Base-by-base conservation (phyloP, 2,329 filamentous ascomycete genomes). In the Talaromyces amestolkiae region DNA sequence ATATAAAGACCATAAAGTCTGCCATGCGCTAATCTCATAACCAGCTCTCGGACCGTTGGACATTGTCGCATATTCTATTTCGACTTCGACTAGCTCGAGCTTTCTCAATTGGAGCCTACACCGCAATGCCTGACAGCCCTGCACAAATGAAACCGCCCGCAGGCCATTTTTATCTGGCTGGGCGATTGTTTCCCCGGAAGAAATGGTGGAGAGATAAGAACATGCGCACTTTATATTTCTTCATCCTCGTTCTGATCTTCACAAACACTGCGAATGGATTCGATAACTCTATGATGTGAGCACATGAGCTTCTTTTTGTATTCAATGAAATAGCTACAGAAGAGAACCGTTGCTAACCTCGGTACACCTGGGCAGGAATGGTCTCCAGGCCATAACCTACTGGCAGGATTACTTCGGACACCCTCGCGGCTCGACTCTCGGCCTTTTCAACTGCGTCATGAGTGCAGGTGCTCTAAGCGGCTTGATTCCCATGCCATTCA, bases 401-500 rank as follows among this genome's bases (percentile, higher is more conserved):
- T 82, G 79, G 76, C 77, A 72, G 7, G 45, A 65, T 1, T 80
- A 76, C 67, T 80, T 81, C 67, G 61, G 73, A 15, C 67, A 78
- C 39, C 80, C 75, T 54, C 70, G 69, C 61, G 79, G 77, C 45
- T 75, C 75, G 4, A 75, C 73, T 59, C 74, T 82, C 10, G 81
- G 81, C 66, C 72, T 83, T 11, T 73, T 83, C 69, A 81, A 78
- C 63, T 78, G 80, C 33, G 75, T 81, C 4, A 69, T 70, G 68
- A 68, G 51, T 81, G 81, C 69, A 75, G 77, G 58, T 78, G 81
- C 65, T 80, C 51, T 80, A 78, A 69, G 39, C 78, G 22, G 72
- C 82, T 66, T 81, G 76, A 59, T 79, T 79, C 35, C 79, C 58
- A 66, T 79, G 27, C 80, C 81, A 0, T 81, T 79, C 67, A 76